These are phyloP conservation scores for Metschnikowia noctiluminum DNA, from an alignment of 805 yeast genomes.

Conservation along the genomic window DNA sequence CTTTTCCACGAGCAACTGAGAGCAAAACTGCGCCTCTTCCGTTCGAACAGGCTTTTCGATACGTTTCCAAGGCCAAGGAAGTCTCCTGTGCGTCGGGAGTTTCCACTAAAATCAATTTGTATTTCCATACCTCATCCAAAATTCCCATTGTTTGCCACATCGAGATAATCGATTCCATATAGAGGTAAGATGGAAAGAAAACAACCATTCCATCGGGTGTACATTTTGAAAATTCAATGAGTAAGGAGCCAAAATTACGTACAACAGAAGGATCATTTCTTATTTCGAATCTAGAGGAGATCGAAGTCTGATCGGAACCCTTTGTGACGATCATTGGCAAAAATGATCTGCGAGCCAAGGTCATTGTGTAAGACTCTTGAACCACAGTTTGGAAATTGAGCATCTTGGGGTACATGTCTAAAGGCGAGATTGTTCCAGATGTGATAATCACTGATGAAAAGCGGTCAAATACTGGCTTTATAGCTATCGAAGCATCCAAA, in stretches of 20 bases:
- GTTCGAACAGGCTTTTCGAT: constrained; percentile 92
- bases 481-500: constrained; percentile 95
- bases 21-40: constrained; percentile 96
- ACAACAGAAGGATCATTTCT: constrained; percentile 98
- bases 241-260: constrained; percentile 88
- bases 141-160: constrained; percentile 99
- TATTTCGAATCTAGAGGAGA: constrained; percentile 92
- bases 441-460: constrained; percentile 92
- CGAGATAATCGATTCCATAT: constrained; percentile 96
- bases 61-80: constrained; percentile 89
- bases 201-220: constrained; percentile 99
- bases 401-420: constrained; percentile 99
- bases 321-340: constrained; percentile 95
- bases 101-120: constrained; percentile 89
- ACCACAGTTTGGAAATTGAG: constrained; percentile 88
- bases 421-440: constrained; percentile 96
- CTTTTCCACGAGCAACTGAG: constrained; percentile 98
- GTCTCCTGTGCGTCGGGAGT: constrained; percentile 99
- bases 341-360: constrained; percentile 86
- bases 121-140: constrained; percentile 97
- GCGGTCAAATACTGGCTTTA: constrained; percentile 92
- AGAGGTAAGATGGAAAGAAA: constrained; percentile 93
- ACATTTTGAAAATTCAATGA: constrained; percentile 88
- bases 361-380: constrained; percentile 95
- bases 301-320: constrained; percentile 97